phyloP scores from a whole-genome alignment of 2,329 filamentous ascomycete genomes.

The Orbilia javanica region DNA sequence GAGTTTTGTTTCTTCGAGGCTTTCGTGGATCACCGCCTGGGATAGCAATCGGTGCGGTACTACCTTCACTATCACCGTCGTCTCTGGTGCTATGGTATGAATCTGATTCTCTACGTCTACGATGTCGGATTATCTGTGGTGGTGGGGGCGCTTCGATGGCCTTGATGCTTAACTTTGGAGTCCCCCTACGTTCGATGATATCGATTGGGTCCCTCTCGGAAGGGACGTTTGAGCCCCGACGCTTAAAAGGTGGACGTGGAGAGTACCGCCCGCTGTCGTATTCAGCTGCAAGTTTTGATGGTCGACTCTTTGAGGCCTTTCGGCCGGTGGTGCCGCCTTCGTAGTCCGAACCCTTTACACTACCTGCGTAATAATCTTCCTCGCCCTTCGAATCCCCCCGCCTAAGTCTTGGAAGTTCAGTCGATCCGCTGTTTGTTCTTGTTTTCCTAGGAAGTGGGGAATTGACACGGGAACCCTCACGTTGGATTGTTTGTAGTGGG shows the following conservation, averaged over 20 bases:
- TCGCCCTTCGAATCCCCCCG: slow-evolving; percentile 45
- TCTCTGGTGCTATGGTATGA: slow-evolving; percentile 51
- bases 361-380: slow-evolving; percentile 53
- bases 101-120: slow-evolving; percentile 49
- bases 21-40: slow-evolving; percentile 42
- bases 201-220: slow-evolving; percentile 47
- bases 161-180: slow-evolving; percentile 45
- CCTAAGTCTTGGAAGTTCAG: slow-evolving; percentile 52
- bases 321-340: slow-evolving; percentile 29
- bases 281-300: slow-evolving; percentile 45
- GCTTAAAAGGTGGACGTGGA: slow-evolving; percentile 45
- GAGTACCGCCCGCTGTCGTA: slow-evolving; percentile 48
- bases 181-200: slow-evolving; percentile 46
- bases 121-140: slow-evolving; percentile 31
- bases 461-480: slow-evolving; percentile 51
- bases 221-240: slow-evolving; percentile 46
- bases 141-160: slow-evolving; percentile 52
- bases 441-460: slow-evolving; percentile 39
- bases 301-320: slow-evolving; percentile 35
- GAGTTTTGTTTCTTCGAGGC: slow-evolving; percentile 31
- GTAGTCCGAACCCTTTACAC: slow-evolving; percentile 54
- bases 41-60: slow-evolving; percentile 52
- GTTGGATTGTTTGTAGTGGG: slow-evolving; percentile 35
- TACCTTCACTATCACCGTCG: slow-evolving; percentile 54
- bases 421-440: slow-evolving; percentile 46